A percentile compares a stretch with the other conserved stretches of the same genome.
Evolutionary conservation across 768 basidiomycete species (phyloP).

Genomic region (Leccinum ochraceum): DNA sequence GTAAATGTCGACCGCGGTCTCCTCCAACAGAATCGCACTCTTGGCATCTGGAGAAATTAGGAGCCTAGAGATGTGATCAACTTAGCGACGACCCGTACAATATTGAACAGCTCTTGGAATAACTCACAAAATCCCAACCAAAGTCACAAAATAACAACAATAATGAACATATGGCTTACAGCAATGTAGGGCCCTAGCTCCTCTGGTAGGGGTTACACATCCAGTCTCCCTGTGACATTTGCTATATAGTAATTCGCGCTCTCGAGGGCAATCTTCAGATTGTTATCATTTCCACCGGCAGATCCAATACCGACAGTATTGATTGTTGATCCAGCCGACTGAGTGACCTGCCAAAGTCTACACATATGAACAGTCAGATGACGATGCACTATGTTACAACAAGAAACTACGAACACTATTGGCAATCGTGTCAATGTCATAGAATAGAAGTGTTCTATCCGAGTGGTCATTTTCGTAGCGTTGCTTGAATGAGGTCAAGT

Average conservation of each 20-base stretch:
- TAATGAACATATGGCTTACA: conserved; percentile 23
- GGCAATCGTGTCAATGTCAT: conserved; percentile 58
- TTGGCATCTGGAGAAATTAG: no score
- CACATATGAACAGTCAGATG: neutral
- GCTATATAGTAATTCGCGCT: conserved; percentile 54
- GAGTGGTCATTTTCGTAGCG: conserved; percentile 19
- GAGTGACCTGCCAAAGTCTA: conserved; percentile 53
- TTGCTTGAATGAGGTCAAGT: conserved; percentile 43
- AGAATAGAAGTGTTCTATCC: conserved; percentile 46
- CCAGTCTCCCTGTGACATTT: conserved; percentile 52
- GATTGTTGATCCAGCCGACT: conserved; percentile 36
- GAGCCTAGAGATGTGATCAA: no score
- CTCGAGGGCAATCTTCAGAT: conserved; percentile 44
- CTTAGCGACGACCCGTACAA: neutral
- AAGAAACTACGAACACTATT: conserved; percentile 44
- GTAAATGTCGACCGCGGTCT: no score
- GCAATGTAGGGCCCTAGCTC: conserved; percentile 24
- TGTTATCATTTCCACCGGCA: no score
- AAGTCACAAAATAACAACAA: conserved; percentile 39
- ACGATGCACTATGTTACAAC: neutral
- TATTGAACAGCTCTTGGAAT: neutral
- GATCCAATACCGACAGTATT: no score
- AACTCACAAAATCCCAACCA: conserved; percentile 59
- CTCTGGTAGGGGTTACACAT: conserved; percentile 37
- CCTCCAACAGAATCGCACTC: no score